Base-by-base conservation (phyloP, 2,329 filamentous ascomycete genomes). In the Ascochyta koolunga region DNA sequence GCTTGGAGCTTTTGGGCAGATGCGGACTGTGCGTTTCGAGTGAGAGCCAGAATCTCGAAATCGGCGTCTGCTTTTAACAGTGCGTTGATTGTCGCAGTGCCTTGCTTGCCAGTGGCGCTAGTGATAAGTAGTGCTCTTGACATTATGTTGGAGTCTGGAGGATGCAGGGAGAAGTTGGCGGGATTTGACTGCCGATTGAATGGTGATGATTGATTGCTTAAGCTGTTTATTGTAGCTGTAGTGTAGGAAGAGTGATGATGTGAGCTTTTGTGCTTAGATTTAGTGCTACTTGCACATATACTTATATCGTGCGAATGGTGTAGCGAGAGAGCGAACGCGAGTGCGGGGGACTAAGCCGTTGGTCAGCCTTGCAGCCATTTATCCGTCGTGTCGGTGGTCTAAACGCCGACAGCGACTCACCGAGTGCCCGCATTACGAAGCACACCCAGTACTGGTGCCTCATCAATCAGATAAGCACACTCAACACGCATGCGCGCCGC, bases 31-130 rank as follows among this genome's bases (percentile, higher is more conserved):
- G 78, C 60, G 58, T 86, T 77, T 50, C 85, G 79, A 2, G 83
- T 86, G 21, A 86, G 74, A 8, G 84, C 85, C 9, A 85, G 75
- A 36, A 87, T 83, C 15, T 81, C 74, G 54, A 82, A 78, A 16
- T 57, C 52, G 29, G 71, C 58, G 44, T 69, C 60, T 5, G 70
- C 54, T 39, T 66, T 57, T 43, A 79, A 66, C 3, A 80, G 65
- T 5, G 76, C 74, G 31, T 71, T 56, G 48, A 80, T 66, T 25
- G 76, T 61, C 13, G 76, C 71, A 36, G 77, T 73, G 50, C 78
- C 77, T 68, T 80, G 77, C 56, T 79, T 77, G 51, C 77, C 77
- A 11, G 77, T 79, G 5, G 76, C 78, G 27, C 78, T 77, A 15
- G 76, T 77, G 21, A 79, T 59, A 43, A 79, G 67, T 13, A 78